Percentiles rank a stretch among this genome's conserved stretches.
These are phyloP conservation scores for Malus hybrid DNA, from an alignment of 331 rosid genomes.

Conservation along the genomic window DNA sequence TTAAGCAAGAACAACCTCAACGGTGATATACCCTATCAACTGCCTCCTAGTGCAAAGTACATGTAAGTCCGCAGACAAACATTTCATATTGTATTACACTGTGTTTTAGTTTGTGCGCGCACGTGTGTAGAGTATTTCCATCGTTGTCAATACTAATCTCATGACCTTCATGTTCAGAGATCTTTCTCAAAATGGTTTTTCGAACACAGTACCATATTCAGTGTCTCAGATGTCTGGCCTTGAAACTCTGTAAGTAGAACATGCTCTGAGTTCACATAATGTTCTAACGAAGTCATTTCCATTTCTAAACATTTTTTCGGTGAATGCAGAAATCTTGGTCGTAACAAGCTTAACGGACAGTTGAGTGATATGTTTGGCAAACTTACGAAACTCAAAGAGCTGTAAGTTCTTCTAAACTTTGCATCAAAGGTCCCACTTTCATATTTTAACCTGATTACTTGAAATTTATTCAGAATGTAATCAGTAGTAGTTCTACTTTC, in stretches of 20 bases:
- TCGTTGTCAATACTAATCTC: constrained; percentile 8
- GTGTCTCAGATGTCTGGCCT: constrained; percentile 67
- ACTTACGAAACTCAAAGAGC: constrained; percentile 53
- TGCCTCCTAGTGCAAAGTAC: constrained; percentile 65
- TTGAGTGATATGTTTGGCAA: constrained; percentile 62
- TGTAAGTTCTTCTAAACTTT: constrained; percentile 42
- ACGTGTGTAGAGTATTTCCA: background rate
- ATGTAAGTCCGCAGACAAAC: constrained; percentile 43
- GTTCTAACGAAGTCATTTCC: background rate
- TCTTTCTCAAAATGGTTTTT: constrained; percentile 63
- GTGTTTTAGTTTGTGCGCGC: background rate
- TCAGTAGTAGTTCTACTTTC: background rate
- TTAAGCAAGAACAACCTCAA: constrained; percentile 75
- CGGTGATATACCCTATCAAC: constrained; percentile 78
- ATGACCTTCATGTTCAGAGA: constrained; percentile 43
- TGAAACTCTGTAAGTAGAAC: constrained; percentile 45
- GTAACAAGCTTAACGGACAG: constrained; percentile 64
- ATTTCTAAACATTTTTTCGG: constrained; percentile 17
- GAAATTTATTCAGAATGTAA: background rate
- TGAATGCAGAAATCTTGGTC: constrained; percentile 64
- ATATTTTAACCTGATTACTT: background rate
- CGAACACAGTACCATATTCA: constrained; percentile 65
- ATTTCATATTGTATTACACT: background rate
- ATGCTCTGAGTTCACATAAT: background rate
- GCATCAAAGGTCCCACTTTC: background rate